A percentile compares a stretch with the other conserved stretches of the same genome.
Evolutionary conservation across 352 stramenopile species (phyloP).

Genomic region (Plasmopara muralis): DNA sequence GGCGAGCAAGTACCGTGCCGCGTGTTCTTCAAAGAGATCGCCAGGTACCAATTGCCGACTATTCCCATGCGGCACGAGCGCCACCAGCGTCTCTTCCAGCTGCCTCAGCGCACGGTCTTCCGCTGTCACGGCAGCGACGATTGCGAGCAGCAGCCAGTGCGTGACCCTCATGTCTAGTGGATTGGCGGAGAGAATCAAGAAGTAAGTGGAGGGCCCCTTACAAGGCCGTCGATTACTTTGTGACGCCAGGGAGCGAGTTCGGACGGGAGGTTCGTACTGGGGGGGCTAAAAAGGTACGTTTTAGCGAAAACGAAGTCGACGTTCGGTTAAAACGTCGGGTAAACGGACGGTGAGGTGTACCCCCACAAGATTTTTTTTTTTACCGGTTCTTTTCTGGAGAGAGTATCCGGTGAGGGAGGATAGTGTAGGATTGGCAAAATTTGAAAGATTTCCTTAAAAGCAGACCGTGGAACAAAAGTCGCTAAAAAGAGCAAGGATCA

Average conservation of each 20-base stretch:
- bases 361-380: too few species aligned
- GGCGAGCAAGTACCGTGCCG: slow-evolving; percentile 35
- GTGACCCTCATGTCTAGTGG: slow-evolving; percentile 27
- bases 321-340: too few species aligned
- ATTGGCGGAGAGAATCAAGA: slow-evolving; percentile 8
- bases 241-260: slow-evolving; percentile 20
- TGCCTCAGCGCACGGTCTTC: slow-evolving; percentile 12
- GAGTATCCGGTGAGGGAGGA: too few species aligned
- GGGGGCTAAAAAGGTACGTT: too few species aligned
- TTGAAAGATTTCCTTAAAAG: too few species aligned
- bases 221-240: slow-evolving; percentile 23
- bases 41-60: slow-evolving; percentile 21
- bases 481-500: too few species aligned
- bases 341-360: too few species aligned
- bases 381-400: too few species aligned
- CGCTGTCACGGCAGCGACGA: slow-evolving; percentile 9
- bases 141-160: slow-evolving; percentile 24
- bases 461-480: too few species aligned
- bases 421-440: too few species aligned
- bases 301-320: too few species aligned
- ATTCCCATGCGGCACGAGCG: slow-evolving; percentile 14
- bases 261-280: too few species aligned
- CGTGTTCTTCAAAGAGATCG: slow-evolving; percentile 34
- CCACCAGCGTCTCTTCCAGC: slow-evolving; percentile 24
- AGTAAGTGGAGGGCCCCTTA: slow-evolving; percentile 8